A percentile compares a stretch with the other conserved stretches of the same genome.
phyloP scores from a whole-genome alignment of 345 rosid genomes.

The Dipteronia dyeriana region DNA sequence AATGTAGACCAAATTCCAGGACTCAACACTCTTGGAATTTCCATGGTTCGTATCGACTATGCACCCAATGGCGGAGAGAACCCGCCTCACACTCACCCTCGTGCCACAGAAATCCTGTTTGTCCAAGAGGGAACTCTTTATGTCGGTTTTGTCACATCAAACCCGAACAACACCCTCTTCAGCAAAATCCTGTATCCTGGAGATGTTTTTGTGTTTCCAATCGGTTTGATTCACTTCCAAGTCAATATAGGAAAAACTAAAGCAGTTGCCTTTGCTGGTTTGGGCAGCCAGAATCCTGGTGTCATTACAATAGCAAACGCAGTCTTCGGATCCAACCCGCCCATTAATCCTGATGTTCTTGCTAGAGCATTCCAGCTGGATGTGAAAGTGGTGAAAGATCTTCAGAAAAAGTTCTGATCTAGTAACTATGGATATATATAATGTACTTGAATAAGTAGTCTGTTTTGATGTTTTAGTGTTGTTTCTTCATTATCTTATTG shows the following conservation, averaged over 20 bases:
- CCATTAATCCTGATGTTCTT: conserved; percentile 18
- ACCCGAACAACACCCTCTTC: conserved; percentile 22
- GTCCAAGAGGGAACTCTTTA: conserved; percentile 30
- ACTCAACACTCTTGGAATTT: conserved; percentile 32
- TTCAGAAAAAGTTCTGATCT: conserved; percentile 11
- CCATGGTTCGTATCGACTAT: conserved; percentile 29
- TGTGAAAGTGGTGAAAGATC: neutral
- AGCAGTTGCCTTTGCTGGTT: conserved; percentile 18
- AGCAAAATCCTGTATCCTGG: conserved; percentile 22
- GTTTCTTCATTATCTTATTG: neutral
- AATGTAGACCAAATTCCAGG: conserved; percentile 24
- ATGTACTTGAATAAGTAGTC: neutral
- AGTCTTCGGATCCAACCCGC: conserved; percentile 25
- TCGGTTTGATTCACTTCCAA: conserved; percentile 32
- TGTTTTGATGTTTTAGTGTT: neutral
- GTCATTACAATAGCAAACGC: conserved; percentile 20
- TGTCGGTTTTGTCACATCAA: conserved; percentile 31
- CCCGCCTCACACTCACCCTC: conserved; percentile 39
- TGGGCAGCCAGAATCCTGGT: conserved; percentile 34
- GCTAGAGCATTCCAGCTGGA: conserved; percentile 32
- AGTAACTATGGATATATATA: neutral
- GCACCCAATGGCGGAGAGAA: conserved; percentile 34
- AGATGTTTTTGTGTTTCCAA: conserved; percentile 33
- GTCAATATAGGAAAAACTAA: conserved; percentile 14
- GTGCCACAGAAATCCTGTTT: conserved; percentile 24